A percentile compares a stretch with the other conserved stretches of the same genome.
Evolutionary conservation across 164 flowering plant species (phyloP).

Genomic region (Cinnamomum chago): DNA sequence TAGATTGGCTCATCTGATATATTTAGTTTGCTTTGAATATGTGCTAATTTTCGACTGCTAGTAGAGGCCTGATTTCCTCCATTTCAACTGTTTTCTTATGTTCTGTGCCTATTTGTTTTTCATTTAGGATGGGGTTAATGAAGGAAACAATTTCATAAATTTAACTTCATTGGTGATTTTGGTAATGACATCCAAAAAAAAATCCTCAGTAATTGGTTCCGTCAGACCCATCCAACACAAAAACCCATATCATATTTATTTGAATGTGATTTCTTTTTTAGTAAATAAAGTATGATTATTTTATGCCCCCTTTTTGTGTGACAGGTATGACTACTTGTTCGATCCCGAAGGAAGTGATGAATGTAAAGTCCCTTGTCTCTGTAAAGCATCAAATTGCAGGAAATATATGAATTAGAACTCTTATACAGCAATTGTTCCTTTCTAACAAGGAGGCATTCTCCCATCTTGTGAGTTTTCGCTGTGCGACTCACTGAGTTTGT

Average conservation of each 20-base stretch:
- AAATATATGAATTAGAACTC: slow-evolving; percentile 77
- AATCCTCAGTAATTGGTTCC: too few relatives aligned
- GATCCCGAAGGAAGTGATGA: slow-evolving; percentile 83
- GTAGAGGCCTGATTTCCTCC: not conserved
- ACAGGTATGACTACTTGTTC: slow-evolving; percentile 92
- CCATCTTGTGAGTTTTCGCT: slow-evolving; percentile 1
- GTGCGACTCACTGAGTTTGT: not conserved
- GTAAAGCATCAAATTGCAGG: slow-evolving; percentile 77
- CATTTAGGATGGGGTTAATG: not conserved
- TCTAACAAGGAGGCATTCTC: slow-evolving; percentile 3
- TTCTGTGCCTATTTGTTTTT: not conserved
- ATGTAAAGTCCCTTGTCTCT: slow-evolving; percentile 79
- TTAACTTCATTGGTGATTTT: not conserved
- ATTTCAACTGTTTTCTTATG: not conserved
- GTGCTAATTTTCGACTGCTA: not conserved
- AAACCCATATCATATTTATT: too few relatives aligned
- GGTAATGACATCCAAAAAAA: not conserved
- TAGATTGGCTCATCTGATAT: not conserved
- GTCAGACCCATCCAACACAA: too few relatives aligned
- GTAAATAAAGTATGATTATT: not conserved
- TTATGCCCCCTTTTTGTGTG: not conserved
- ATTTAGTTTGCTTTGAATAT: not conserved
- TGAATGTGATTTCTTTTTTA: not conserved
- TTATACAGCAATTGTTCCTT: slow-evolving; percentile 13
- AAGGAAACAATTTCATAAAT: not conserved